Percentiles rank a stretch among this genome's conserved stretches.
phyloP scores from a whole-genome alignment of 1,284 basidiomycete genomes.

The Chondrostereum purpureum region DNA sequence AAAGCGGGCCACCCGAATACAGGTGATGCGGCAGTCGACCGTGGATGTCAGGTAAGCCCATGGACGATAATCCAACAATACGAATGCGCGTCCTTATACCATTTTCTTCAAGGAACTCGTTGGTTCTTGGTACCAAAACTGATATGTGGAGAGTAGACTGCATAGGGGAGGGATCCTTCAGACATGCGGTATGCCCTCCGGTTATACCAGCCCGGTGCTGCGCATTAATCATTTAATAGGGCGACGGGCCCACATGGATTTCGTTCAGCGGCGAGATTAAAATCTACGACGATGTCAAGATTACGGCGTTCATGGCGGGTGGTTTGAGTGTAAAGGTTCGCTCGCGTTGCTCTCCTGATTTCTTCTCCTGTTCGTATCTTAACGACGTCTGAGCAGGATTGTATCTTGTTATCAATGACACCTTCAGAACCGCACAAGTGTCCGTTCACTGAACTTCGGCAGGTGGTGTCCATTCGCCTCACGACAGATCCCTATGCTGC shows the following conservation, averaged over 20 bases:
- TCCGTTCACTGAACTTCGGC: conserved; percentile 51
- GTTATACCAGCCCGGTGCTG: too few species aligned
- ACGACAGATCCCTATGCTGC: conserved; percentile 49
- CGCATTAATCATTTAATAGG: conserved; percentile 37
- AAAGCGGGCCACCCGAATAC: conserved; percentile 45
- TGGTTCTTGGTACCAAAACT: conserved; percentile 43
- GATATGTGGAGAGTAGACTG: conserved; percentile 64
- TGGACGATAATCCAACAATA: too few species aligned
- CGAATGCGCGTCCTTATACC: too few species aligned
- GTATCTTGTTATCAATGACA: conserved; percentile 50
- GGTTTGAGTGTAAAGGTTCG: conserved; percentile 59
- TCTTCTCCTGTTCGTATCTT: conserved; percentile 1
- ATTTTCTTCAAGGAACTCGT: conserved; percentile 25
- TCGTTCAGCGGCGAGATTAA: conserved; percentile 56
- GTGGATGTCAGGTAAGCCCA: conserved; percentile 62
- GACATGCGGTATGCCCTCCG: conserved; percentile 48
- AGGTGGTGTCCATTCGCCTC: conserved; percentile 57
- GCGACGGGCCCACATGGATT: conserved; percentile 52
- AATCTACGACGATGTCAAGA: conserved; percentile 39
- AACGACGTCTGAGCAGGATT: conserved; percentile 40
- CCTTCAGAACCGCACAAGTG: conserved; percentile 49
- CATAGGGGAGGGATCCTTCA: conserved; percentile 59
- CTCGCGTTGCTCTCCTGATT: conserved; percentile 5
- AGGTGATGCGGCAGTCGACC: conserved; percentile 57
- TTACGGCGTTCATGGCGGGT: conserved; percentile 57